phyloP scores from a whole-genome alignment of 164 flowering plant genomes.

The Tinospora cordifolia region DNA sequence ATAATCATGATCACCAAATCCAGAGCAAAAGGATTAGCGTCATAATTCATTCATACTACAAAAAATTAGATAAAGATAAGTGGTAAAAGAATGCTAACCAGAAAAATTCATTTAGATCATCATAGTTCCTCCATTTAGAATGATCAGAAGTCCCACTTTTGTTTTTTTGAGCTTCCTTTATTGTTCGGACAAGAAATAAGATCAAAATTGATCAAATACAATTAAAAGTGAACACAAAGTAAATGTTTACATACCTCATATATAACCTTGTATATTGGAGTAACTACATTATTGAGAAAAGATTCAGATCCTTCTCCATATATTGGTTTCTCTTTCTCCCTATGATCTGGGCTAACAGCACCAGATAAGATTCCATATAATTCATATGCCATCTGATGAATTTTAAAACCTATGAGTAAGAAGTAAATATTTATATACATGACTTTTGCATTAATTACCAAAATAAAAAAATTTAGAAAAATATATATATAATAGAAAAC shows the following conservation, averaged over 20 bases:
- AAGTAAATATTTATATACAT: background rate
- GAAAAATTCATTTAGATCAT: slow-evolving; percentile 91
- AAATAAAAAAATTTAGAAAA: background rate
- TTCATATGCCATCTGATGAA: slow-evolving; percentile 81
- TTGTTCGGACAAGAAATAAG: slow-evolving; percentile 15
- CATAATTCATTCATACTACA: background rate
- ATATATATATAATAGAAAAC: background rate
- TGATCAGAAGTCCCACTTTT: slow-evolving; percentile 70
- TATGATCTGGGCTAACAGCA: slow-evolving; percentile 42
- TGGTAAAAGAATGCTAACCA: slow-evolving; percentile 41
- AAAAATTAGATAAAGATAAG: slow-evolving; percentile 2
- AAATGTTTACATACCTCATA: slow-evolving; percentile 45
- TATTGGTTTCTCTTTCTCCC: slow-evolving; percentile 55
- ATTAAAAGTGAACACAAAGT: background rate
- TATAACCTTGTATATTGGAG: slow-evolving; percentile 74
- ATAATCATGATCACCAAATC: slow-evolving; percentile 9
- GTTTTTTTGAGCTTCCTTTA: slow-evolving; percentile 80
- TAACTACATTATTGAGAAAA: slow-evolving; percentile 68
- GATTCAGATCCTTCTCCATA: slow-evolving; percentile 67
- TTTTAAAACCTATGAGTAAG: background rate
- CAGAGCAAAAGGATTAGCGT: slow-evolving; percentile 9
- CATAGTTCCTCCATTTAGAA: slow-evolving; percentile 95
- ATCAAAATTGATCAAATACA: slow-evolving; percentile 3
- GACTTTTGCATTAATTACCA: background rate
- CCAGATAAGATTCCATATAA: slow-evolving; percentile 58